phyloP scores from a whole-genome alignment of 345 rosid genomes.

The Trapa incisa region DNA sequence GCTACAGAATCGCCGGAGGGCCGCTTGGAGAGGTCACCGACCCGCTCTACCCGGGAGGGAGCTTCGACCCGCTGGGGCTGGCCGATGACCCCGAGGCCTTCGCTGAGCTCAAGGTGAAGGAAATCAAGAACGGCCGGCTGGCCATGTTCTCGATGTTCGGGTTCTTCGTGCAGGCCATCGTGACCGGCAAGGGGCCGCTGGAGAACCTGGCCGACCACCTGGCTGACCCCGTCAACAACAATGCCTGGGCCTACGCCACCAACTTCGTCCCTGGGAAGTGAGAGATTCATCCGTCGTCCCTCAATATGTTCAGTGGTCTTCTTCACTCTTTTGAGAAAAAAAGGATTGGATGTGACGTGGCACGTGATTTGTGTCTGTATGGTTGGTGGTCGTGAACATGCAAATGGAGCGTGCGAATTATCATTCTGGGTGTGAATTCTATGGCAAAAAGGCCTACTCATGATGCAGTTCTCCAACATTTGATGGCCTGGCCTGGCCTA shows the following conservation, averaged over 20 bases:
- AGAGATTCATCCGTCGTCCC: neutral
- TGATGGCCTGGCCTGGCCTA: no score
- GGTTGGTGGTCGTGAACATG: neutral
- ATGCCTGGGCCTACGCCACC: slow-evolving; percentile 22
- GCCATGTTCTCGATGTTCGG: slow-evolving; percentile 24
- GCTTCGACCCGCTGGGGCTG: slow-evolving; percentile 22
- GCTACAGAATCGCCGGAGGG: slow-evolving; percentile 16
- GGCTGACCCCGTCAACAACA: slow-evolving; percentile 19
- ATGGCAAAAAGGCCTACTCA: no score
- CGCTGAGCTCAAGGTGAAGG: slow-evolving; percentile 22
- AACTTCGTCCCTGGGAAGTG: slow-evolving; percentile 21
- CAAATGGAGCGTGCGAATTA: neutral
- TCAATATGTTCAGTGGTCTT: no score
- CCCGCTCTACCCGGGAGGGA: slow-evolving; percentile 18
- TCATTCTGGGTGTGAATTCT: no score
- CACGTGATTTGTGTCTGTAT: neutral
- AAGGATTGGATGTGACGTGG: neutral
- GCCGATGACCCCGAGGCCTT: slow-evolving; percentile 19
- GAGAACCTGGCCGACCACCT: slow-evolving; percentile 21
- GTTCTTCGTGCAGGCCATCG: slow-evolving; percentile 20
- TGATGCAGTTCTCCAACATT: no score
- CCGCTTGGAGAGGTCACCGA: slow-evolving; percentile 18
- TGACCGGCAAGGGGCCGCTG: slow-evolving; percentile 20
- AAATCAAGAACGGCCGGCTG: slow-evolving; percentile 17
- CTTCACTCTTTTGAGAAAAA: neutral